phyloP scores from a whole-genome alignment of 345 rosid genomes.

The Rhodomyrtus tomentosa region DNA sequence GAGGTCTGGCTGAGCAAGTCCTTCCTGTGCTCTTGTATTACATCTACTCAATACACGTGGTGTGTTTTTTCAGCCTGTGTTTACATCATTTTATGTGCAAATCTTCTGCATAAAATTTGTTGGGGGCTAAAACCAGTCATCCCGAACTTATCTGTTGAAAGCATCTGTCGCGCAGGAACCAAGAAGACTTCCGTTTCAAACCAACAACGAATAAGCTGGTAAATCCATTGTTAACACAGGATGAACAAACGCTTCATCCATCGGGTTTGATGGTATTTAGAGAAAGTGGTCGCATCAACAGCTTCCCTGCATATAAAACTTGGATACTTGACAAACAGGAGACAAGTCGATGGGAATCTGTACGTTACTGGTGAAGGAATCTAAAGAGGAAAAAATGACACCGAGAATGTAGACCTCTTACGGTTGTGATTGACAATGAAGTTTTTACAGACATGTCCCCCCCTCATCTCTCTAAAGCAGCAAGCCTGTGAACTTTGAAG shows the following conservation, averaged over 20 bases:
- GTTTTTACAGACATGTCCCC: background rate
- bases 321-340: background rate
- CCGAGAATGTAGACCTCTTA: background rate
- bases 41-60: background rate
- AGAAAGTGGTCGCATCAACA: background rate
- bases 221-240: background rate
- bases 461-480: background rate
- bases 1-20: background rate
- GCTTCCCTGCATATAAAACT: background rate
- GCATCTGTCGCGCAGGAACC: background rate
- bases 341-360: background rate
- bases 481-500: background rate
- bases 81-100: too few relatives aligned
- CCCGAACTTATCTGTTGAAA: background rate
- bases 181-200: background rate
- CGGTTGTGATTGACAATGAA: background rate
- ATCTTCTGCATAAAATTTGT: background rate
- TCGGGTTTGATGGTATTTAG: background rate
- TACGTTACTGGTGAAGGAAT: background rate
- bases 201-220: background rate
- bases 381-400: background rate
- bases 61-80: background rate
- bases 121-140: background rate
- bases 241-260: background rate
- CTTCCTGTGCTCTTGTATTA: background rate